Base-by-base conservation (phyloP, 441 rosid species). In the Populus hybrid region DNA sequence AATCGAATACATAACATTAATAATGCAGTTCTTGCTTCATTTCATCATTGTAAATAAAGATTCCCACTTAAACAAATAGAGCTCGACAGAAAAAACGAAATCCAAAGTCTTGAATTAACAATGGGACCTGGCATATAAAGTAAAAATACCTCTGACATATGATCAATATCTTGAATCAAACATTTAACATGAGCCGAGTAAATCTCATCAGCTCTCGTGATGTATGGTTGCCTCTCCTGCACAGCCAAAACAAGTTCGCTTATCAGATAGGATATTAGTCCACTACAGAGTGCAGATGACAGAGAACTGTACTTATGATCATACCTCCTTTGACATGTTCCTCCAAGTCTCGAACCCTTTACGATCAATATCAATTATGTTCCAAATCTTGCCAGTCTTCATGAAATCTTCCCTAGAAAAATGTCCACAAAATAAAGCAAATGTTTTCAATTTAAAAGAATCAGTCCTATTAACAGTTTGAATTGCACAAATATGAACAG, bases 331-430 rank as follows among this genome's bases (percentile, higher is more conserved):
- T 7, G 89, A 75, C 97, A 91, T 89, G 64, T 76, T 84, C 84
- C 85, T 89, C 97, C 98, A 93, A 28, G 69, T 78, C 46, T 85
- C 84, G 57, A 90, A 90, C 71, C 91, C 92, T 77, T 78, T 78
- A 73, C 85, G 57, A 64, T 87, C 88, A 36, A 85, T 80, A 34
- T 86, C 87, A 81, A 85, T 71, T 69, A 57, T 61, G 67, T 65
- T 71, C 19, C 57, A 75, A n/a, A 26, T 42, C 71, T 71, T 71
- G 78, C 73, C 78, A 26, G 32, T 77, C 71, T 69, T 70, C 50
- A 53, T 75, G 76, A 88, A 87, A 23, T 69, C 83, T 78, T 91
- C 93, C 90, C 94, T 90, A 78, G 0, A 67, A 65, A 78, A 59
- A 63, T 16, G 68, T 21, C 46, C 67, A 57, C 63, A 57, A 21